phyloP scores from a whole-genome alignment of 345 rosid species.

The Boechera divaricarpa region DNA sequence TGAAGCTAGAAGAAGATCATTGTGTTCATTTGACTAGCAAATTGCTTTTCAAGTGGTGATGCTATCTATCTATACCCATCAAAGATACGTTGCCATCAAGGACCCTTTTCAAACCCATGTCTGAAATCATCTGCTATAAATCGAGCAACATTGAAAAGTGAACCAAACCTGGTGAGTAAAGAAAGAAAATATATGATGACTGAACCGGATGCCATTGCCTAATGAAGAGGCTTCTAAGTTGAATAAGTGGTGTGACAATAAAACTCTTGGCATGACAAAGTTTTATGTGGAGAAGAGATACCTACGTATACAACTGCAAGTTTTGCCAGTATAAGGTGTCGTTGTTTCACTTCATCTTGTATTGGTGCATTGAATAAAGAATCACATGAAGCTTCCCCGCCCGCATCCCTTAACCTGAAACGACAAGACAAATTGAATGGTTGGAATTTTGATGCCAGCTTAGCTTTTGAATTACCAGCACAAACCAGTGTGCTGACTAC shows the following conservation, averaged over 20 bases:
- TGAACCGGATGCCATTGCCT: not conserved
- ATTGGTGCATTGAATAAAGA: constrained; percentile 90
- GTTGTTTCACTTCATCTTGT: constrained; percentile 93
- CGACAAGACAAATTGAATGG: not conserved
- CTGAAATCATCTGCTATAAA: constrained; percentile 86
- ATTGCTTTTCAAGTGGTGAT: constrained; percentile 56
- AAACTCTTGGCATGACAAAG: constrained; percentile 25
- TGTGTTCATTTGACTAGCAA: constrained; percentile 16
- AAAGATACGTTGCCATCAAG: constrained; percentile 89
- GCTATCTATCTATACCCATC: constrained; percentile 60
- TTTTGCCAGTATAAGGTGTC: constrained; percentile 98
- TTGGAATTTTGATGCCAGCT: constrained; percentile 1
- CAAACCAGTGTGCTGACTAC: not conserved
- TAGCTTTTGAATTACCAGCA: constrained; percentile 5
- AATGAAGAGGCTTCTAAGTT: not conserved
- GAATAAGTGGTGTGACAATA: constrained; percentile 6
- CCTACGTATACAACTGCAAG: constrained; percentile 90
- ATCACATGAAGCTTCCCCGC: constrained; percentile 78
- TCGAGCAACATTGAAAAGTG: constrained; percentile 80
- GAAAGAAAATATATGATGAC: not conserved
- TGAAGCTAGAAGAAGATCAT: constrained; percentile 20
- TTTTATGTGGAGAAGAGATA: constrained; percentile 51
- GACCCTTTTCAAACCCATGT: constrained; percentile 87
- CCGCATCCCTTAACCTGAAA: constrained; percentile 81
- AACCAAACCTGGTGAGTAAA: constrained; percentile 64